A percentile compares a stretch with the other conserved stretches of the same genome.
Evolutionary conservation across 169 alveolate species (phyloP).

Genomic region (Plasmodium inui): DNA sequence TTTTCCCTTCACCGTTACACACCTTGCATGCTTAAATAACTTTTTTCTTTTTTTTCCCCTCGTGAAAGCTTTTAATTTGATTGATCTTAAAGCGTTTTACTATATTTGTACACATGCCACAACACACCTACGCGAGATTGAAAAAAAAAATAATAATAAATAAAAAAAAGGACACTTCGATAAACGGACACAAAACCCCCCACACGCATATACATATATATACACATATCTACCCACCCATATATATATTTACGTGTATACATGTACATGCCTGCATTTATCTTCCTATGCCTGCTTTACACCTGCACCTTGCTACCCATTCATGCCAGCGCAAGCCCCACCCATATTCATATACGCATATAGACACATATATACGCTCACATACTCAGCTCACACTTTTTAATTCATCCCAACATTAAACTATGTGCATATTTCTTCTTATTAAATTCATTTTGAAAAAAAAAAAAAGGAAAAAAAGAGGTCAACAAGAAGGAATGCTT

Average conservation of each 20-base stretch:
- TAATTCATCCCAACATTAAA: not conserved
- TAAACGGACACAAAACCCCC: not conserved
- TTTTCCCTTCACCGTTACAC: not conserved
- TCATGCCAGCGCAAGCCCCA: not conserved
- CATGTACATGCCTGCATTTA: not conserved
- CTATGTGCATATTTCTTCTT: not conserved
- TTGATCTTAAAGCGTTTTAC: slow-evolving; percentile 48
- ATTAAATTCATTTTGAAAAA: not conserved
- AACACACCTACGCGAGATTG: not conserved
- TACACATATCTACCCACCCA: not conserved
- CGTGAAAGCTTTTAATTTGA: slow-evolving; percentile 71
- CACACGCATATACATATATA: not conserved
- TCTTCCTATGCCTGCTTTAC: not conserved
- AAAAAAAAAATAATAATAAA: not conserved
- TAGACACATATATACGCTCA: not conserved
- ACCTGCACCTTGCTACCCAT: not conserved
- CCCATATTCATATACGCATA: not conserved
- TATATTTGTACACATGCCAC: slow-evolving; percentile 33
- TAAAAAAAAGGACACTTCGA: slow-evolving; percentile 1
- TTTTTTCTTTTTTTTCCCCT: slow-evolving; percentile 5
- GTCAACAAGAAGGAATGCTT: not conserved
- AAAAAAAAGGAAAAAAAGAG: not conserved
- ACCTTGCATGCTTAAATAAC: not conserved
- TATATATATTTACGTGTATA: not conserved
- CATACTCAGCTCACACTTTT: not conserved